Evolutionary conservation across 345 rosid species (phyloP), one percentile per base, ranked within the genome.

Genomic region (Turnera subulata): DNA sequence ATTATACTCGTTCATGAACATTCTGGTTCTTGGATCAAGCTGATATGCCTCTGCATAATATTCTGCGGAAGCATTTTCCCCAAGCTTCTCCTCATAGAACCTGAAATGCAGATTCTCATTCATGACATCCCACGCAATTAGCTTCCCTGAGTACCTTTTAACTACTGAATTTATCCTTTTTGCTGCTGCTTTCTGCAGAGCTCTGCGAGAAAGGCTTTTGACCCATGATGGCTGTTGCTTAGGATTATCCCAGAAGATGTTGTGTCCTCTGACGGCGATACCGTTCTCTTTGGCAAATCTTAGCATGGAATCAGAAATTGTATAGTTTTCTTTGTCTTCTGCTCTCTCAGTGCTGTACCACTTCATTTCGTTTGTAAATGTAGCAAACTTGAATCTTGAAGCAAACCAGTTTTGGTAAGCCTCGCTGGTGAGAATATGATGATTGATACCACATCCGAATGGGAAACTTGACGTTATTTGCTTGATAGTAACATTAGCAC

Each of bases 51-150:
- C 44, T 11, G 63, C 58, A 65, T 78, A 86, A 54, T 72, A 80
- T 12, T 54, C 54, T 0, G 82, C 69, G 0, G 97, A 80, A 43
- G 85, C 81, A 45, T 80, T 70, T 55, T 65, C 56, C 0, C 93
- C 95, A 4, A 85, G 87, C 26, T 73, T 76, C 17, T 75, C 81
- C 83, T 90, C 95, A 54, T 57, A 90, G 70, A 81, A 90, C 1
- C 81, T 70, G 72, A 78, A 90, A 63, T 90, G 93, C 49, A 87
- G 50, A 65, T 87, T 83, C 74, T 90, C 95, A 65, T 90, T 85
- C 72, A 90, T 49, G n/a, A 88, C 90, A 67, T 90, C 97, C 97
- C 97, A 90, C 1, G 78, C 87, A 40, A 80, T 83, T 44, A 90
- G 50, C 29, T 79, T 57, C 48, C 89, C 84, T 33, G 78, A 73